These are phyloP conservation scores for Cryptococcus deneoformans DNA, from an alignment of 1,284 basidiomycete species.

Conservation along the genomic window DNA sequence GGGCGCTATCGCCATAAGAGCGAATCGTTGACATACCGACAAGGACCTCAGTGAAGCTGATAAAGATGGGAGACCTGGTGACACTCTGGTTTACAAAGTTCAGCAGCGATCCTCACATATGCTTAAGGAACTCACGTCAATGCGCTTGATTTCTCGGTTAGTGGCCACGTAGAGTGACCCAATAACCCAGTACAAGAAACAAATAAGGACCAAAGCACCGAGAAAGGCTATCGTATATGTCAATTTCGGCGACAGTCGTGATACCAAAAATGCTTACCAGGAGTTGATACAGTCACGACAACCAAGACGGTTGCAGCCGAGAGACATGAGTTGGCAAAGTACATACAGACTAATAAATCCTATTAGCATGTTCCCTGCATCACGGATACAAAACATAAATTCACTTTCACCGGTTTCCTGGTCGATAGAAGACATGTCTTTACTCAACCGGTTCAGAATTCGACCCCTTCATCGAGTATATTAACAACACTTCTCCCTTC, in stretches of 20 bases:
- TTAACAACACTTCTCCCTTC: too few relatives aligned
- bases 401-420: conserved; percentile 46
- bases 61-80: conserved; percentile 57
- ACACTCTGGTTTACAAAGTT: conserved; percentile 30
- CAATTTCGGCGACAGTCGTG: neutral
- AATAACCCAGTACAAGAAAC: conserved; percentile 49
- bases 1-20: conserved; percentile 53
- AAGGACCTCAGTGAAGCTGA: conserved; percentile 53
- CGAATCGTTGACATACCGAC: conserved; percentile 54
- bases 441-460: conserved; percentile 54
- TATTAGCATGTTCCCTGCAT: neutral
- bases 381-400: conserved; percentile 5
- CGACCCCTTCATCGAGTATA: conserved; percentile 45
- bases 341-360: conserved; percentile 32
- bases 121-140: conserved; percentile 45
- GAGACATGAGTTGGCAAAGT: conserved; percentile 42
- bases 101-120: neutral
- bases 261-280: conserved; percentile 19
- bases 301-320: conserved; percentile 39
- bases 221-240: conserved; percentile 36
- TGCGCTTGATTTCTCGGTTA: conserved; percentile 56
- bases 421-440: conserved; percentile 55
- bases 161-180: conserved; percentile 52
- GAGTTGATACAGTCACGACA: conserved; percentile 45
- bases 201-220: conserved; percentile 47